Conservation (phyloP, 139 green algal genomes). For the Asterochloris erici region DNA sequence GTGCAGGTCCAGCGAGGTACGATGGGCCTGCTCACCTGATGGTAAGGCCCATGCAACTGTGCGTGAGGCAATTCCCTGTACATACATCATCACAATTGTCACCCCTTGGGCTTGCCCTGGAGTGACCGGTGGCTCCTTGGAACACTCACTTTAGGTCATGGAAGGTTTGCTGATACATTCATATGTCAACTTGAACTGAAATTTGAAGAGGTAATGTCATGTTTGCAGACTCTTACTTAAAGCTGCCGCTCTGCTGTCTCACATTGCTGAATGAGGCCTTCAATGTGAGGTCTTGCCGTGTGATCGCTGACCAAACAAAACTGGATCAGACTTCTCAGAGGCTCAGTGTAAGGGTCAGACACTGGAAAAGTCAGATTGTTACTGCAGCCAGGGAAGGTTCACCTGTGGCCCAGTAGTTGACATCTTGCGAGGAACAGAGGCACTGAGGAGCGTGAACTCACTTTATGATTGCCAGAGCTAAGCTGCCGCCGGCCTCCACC, state of each 20-base stretch:
- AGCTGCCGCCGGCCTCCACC: slow-evolving; percentile 70
- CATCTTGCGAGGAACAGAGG: background rate
- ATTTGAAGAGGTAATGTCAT: background rate
- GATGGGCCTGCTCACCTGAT: slow-evolving; percentile 3
- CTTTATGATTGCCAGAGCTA: slow-evolving; percentile 81
- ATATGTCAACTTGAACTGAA: background rate
- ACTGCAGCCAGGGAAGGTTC: background rate
- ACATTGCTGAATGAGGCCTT: background rate
- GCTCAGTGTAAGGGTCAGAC: background rate
- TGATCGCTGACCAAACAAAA: background rate
- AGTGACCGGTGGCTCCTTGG: background rate
- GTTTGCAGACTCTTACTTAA: background rate
- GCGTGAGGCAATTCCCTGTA: background rate
- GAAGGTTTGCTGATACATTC: background rate
- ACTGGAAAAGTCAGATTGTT: background rate
- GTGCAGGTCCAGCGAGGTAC: slow-evolving; percentile 6
- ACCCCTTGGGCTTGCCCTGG: background rate
- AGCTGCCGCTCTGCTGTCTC: background rate
- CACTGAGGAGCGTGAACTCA: background rate
- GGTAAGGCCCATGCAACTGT: background rate
- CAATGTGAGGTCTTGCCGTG: background rate
- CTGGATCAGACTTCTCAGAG: background rate
- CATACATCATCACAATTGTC: background rate
- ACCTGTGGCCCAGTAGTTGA: background rate
- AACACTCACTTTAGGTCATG: background rate